Evolutionary conservation across 2,329 filamentous ascomycete genomes (phyloP).

Genomic region (Fusarium torreyae): DNA sequence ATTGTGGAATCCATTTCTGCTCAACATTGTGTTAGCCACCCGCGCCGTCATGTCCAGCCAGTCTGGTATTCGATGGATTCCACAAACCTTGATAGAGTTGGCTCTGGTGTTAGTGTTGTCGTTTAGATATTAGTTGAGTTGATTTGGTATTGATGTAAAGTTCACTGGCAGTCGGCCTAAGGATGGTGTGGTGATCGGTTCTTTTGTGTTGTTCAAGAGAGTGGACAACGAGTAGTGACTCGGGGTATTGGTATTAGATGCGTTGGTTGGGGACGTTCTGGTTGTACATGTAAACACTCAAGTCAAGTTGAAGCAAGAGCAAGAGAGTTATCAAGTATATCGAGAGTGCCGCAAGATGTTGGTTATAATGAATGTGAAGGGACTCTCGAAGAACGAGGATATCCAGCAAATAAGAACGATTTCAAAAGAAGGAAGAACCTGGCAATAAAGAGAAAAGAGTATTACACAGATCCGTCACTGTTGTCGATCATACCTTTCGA

Average conservation of each 20-base stretch:
- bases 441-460: conserved; percentile 63
- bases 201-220: conserved; percentile 52
- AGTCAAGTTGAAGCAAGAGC: conserved; percentile 37
- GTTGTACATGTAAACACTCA: conserved; percentile 53
- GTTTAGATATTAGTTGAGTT: conserved; percentile 49
- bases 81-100: conserved; percentile 46
- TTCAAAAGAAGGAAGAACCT: conserved; percentile 66
- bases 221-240: conserved; percentile 61
- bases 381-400: conserved; percentile 55
- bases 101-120: conserved; percentile 30
- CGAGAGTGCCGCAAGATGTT: conserved; percentile 46
- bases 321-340: conserved; percentile 43
- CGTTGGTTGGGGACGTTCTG: conserved; percentile 48
- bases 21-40: conserved; percentile 36
- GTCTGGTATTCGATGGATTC: conserved; percentile 36
- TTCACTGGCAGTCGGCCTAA: conserved; percentile 47
- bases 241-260: conserved; percentile 48
- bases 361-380: conserved; percentile 60
- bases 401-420: conserved; percentile 62
- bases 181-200: conserved; percentile 48
- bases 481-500: conserved; percentile 64
- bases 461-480: conserved; percentile 63
- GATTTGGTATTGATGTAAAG: conserved; percentile 46
- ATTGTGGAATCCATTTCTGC: conserved; percentile 75
- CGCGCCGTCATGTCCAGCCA: background rate